Conservation (phyloP, 2,329 filamentous ascomycete species). For the Pseudonectria buxi region DNA sequence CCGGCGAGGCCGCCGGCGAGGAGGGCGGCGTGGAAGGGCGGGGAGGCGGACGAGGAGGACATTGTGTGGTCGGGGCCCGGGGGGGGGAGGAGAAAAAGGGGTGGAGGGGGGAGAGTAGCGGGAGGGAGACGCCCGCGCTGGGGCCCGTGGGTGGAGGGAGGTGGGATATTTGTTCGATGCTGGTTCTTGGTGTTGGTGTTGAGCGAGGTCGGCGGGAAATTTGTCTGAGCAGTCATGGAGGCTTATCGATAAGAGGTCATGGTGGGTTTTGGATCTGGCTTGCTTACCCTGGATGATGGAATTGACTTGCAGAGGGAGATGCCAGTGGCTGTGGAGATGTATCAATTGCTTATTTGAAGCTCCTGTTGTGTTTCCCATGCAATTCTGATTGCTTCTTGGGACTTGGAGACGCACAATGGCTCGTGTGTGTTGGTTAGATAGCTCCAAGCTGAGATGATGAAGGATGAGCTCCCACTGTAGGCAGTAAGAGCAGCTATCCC, state of each 20-base stretch:
- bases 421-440: no score
- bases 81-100: slow-evolving; percentile 1
- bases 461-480: no score
- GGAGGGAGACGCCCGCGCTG: neutral
- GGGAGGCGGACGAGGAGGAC: slow-evolving; percentile 20
- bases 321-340: no score
- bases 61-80: slow-evolving; percentile 2
- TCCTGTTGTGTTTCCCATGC: no score
- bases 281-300: slow-evolving; percentile 3
- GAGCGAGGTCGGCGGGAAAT: slow-evolving; percentile 21
- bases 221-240: slow-evolving; percentile 7
- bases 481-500: no score
- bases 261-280: slow-evolving; percentile 1
- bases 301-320: no score
- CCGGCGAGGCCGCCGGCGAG: slow-evolving; percentile 85
- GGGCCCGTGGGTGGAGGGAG: neutral
- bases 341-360: no score
- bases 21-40: slow-evolving; percentile 54
- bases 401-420: no score
- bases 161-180: neutral
- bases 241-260: slow-evolving; percentile 20
- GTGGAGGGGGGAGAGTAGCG: neutral
- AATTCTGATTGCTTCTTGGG: no score
- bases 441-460: no score
- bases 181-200: slow-evolving; percentile 7